Base-by-base conservation (phyloP, 1,284 basidiomycete genomes). In the Filobasidium uniguttulatum region DNA sequence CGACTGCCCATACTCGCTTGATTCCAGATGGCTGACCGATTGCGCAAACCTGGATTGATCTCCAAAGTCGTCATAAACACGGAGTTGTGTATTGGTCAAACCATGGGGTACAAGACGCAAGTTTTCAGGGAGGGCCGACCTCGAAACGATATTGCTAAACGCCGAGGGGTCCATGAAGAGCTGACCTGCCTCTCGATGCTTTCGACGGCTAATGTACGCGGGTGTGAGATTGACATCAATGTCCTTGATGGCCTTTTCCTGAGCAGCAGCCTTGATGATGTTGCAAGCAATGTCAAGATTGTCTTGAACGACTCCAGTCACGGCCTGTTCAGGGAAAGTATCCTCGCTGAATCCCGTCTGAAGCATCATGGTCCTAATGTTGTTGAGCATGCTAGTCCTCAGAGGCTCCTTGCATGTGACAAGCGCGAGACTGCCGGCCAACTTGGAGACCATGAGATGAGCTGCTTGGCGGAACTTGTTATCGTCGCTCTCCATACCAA, bases 341-440 rank as follows among this genome's bases (percentile, higher is more conserved):
- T 75, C 72, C 58, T 96, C 90, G 41, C 74, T 80, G 65, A 91
- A 93, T 35, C 90, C 90, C 62, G 87, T 84, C 50, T 93, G 85
- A 23, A 70, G 61, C 46, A 96, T 71, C 45, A 96, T 71, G 56
- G 82, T 77, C 23, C 90, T 82, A 36, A 97, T 78, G 64, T 96
- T 88, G 51, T 77, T 81, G n/a, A 85, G 81, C 63, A 98, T 81
- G 68, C 91, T 91, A 62, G 82, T 86, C 61, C 90, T 83, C 53
- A 99, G 71, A 1, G 94, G 93, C 64, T 99, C 94, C 68, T 97
- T 98, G 76, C 93, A 98, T 15, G 94, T 98, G 22, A 99, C 94
- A 46, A 97, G 72, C 5, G 94, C 94, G 40, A 99, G 77, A 62
- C 88, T 94, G 37, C 93, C 93, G 17, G 94, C 94, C 47, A 98